A percentile compares a stretch with the other conserved stretches of the same genome.
Evolutionary conservation across 1,139 yeast genomes (phyloP).

Genomic region (Lodderomyces oxycetoniae): DNA sequence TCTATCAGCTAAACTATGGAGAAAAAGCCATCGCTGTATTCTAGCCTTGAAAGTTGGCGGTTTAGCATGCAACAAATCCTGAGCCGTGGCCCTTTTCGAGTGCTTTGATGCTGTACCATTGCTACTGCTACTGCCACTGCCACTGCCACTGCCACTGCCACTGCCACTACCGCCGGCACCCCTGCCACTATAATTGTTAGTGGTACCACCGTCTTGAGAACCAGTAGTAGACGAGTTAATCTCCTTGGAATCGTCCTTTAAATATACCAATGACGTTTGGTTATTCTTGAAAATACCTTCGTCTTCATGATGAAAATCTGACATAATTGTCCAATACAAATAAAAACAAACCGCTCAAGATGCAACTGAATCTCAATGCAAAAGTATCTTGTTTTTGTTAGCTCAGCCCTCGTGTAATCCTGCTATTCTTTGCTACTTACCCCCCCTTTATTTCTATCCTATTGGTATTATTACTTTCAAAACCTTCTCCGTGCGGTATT

Average conservation of each 20-base stretch:
- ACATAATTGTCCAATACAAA: too few species aligned
- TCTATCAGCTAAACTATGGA: conserved; percentile 29
- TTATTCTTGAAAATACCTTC: too few species aligned
- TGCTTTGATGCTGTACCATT: conserved; percentile 1
- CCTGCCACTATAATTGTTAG: too few species aligned
- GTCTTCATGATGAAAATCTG: too few species aligned
- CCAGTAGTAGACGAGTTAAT: conserved; percentile 6
- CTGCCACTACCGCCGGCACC: too few species aligned
- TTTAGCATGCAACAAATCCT: conserved; percentile 23
- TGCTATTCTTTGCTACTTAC: background rate
- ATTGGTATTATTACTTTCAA: background rate
- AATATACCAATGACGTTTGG: too few species aligned
- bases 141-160: too few species aligned
- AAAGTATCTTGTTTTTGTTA: background rate
- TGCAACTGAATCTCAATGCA: too few species aligned
- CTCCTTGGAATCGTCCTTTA: conserved; percentile 6
- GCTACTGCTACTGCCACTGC: too few species aligned
- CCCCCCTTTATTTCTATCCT: background rate
- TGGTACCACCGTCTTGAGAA: conserved; percentile 4
- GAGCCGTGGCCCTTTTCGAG: conserved; percentile 11
- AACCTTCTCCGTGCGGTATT: background rate
- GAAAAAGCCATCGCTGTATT: conserved; percentile 26
- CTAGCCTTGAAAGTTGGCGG: conserved; percentile 33
- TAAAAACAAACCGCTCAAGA: too few species aligned
- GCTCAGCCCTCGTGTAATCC: too few species aligned